Percentiles rank a stretch among this genome's conserved stretches.
Evolutionary conservation across 345 rosid species (phyloP).

Genomic region (Lenwebbia sp.): DNA sequence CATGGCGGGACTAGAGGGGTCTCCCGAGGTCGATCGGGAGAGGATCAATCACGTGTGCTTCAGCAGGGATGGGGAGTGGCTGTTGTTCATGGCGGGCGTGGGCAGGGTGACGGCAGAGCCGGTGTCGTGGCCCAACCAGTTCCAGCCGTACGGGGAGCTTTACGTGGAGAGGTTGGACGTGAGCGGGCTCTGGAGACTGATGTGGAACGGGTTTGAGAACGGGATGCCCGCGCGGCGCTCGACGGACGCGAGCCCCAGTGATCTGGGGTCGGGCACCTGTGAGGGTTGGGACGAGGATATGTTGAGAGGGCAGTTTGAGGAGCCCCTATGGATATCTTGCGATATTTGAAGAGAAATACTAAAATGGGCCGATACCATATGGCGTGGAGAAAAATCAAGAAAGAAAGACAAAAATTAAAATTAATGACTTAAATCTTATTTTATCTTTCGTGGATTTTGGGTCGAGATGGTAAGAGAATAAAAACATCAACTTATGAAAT

Average conservation of each 20-base stretch:
- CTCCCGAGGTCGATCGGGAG: slow-evolving; percentile 50
- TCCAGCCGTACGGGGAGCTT: slow-evolving; percentile 86
- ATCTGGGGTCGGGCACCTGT: slow-evolving; percentile 10
- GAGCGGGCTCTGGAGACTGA: slow-evolving; percentile 61
- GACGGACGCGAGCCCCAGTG: slow-evolving; percentile 14
- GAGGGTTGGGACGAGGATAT: slow-evolving; percentile 22
- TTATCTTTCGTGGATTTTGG: background rate
- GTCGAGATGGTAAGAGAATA: too few relatives aligned
- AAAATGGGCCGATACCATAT: background rate
- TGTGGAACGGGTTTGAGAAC: slow-evolving; percentile 74
- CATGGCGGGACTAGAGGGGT: slow-evolving; percentile 43
- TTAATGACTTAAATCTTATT: background rate
- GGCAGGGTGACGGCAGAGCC: slow-evolving; percentile 66
- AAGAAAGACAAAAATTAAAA: background rate
- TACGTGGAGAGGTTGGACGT: slow-evolving; percentile 47
- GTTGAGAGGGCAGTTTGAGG: slow-evolving; percentile 45
- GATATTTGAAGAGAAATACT: slow-evolving; percentile 8
- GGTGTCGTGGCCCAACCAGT: slow-evolving; percentile 69
- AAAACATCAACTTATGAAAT: background rate
- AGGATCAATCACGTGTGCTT: slow-evolving; percentile 78
- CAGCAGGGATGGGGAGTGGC: slow-evolving; percentile 59
- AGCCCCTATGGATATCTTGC: slow-evolving; percentile 65
- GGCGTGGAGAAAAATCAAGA: background rate
- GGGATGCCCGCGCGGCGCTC: slow-evolving; percentile 77
- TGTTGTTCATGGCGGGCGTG: slow-evolving; percentile 51